Evolutionary conservation across 1,139 yeast genomes (phyloP).

Genomic region (Pneumocystis sp.): DNA sequence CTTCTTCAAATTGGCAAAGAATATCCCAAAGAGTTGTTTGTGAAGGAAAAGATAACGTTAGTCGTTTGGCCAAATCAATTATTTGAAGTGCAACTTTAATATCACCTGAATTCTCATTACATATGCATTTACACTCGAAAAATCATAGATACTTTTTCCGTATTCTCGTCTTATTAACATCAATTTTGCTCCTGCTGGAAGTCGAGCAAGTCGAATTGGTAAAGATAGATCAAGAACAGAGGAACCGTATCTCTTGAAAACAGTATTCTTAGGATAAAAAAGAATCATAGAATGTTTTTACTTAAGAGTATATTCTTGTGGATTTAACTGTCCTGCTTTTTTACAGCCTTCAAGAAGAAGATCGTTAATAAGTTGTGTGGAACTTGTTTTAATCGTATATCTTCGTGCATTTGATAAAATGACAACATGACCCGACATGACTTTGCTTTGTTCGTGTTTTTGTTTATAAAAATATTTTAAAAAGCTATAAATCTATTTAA

Average conservation of each 20-base stretch:
- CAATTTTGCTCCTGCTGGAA: conserved; percentile 13
- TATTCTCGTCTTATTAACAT: background rate
- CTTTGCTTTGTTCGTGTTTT: background rate
- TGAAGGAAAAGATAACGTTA: conserved; percentile 1
- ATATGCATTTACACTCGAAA: background rate
- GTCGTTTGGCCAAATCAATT: background rate
- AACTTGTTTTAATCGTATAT: conserved; percentile 6
- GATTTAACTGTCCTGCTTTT: conserved; percentile 5
- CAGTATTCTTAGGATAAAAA: background rate
- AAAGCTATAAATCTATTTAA: background rate
- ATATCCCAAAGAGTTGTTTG: conserved; percentile 2
- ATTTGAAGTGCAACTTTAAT: conserved; percentile 7
- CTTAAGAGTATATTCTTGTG: conserved; percentile 3
- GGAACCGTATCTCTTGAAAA: conserved; percentile 3
- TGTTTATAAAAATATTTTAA: background rate
- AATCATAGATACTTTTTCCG: background rate
- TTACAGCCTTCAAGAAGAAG: conserved; percentile 10
- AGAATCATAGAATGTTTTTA: background rate
- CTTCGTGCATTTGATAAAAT: conserved; percentile 6
- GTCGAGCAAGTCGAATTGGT: conserved; percentile 10
- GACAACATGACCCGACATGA: conserved; percentile 6
- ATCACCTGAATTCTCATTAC: background rate
- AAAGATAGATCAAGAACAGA: conserved; percentile 10
- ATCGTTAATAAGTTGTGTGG: conserved; percentile 7
- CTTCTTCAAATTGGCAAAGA: conserved; percentile 3